Evolutionary conservation across 2,329 filamentous ascomycete genomes (phyloP), one percentile per base, ranked within the genome.

Genomic region (Hypoxylon rubiginosum): DNA sequence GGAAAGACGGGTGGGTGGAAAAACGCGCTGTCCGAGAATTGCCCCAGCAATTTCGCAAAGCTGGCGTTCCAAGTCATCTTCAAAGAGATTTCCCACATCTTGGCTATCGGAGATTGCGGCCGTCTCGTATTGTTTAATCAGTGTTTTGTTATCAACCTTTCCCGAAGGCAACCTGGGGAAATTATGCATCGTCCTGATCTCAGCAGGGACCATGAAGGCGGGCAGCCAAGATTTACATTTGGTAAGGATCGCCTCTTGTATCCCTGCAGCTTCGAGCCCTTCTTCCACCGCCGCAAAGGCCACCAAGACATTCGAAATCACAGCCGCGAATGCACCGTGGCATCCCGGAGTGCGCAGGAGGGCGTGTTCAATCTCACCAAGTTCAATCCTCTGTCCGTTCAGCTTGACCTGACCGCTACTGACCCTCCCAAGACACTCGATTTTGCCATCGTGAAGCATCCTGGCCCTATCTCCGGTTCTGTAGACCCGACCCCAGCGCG

Each of bases 371-470:
- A 94, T 84, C 74, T 94, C 93, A 0, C 92, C 92, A 4, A 96
- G 86, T 74, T 96, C 92, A 54, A 97, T 86, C 52, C 93, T 85
- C 78, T 97, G 94, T 1, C 94, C 94, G 57, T 93, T 87, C 7
- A 97, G 83, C 78, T 97, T 97, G 54, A 97, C 90, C 77, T 97
- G 94, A 0, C 92, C 93, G 53, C 88, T 88, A 1, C 87, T 86
- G 11, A 97, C 90, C 10, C 94, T 90, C 0, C 94, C 94, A 34
- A 94, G 84, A 73, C 92, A 97, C 76, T 97, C 92, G n/a, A 97
- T 83, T 0, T 85, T 87, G 0, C 93, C 92, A 64, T 91, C 84
- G 0, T 83, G 71, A 1, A 86, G 84, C 52, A 97, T 84, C 21
- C 87, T 85, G 4, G 92, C 94, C 74, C 91, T 93, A 78, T 97